Percentiles rank a stretch among this genome's conserved stretches.
phyloP scores from a whole-genome alignment of 352 stramenopile species.

The Peronospora belbahrii region DNA sequence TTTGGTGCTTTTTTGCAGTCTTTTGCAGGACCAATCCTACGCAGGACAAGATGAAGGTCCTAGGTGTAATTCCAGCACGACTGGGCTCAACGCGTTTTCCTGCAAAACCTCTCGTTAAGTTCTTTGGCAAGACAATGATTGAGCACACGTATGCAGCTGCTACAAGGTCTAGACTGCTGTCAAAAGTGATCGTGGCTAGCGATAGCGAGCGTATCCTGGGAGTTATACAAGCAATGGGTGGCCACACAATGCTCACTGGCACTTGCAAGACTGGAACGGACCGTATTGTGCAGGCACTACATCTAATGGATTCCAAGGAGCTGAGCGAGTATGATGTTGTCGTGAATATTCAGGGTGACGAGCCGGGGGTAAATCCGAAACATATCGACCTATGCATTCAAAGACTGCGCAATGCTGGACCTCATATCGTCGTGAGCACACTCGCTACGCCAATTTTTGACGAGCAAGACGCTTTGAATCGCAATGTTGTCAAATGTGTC shows the following conservation, averaged over 20 bases:
- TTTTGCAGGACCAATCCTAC: background rate
- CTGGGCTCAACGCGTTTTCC: slow-evolving; percentile 71
- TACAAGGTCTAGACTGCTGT: slow-evolving; percentile 34
- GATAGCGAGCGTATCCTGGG: slow-evolving; percentile 52
- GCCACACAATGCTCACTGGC: slow-evolving; percentile 51
- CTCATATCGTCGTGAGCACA: slow-evolving; percentile 66
- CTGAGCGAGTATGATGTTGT: slow-evolving; percentile 61
- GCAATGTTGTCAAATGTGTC: slow-evolving; percentile 78
- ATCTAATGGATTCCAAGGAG: slow-evolving; percentile 29
- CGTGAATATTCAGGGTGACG: slow-evolving; percentile 82
- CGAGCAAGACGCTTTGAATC: slow-evolving; percentile 44
- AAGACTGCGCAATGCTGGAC: slow-evolving; percentile 37
- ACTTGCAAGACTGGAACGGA: slow-evolving; percentile 68
- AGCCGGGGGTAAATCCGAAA: slow-evolving; percentile 66
- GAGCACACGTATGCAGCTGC: slow-evolving; percentile 74
- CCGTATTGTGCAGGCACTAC: slow-evolving; percentile 60
- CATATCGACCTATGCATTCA: slow-evolving; percentile 70
- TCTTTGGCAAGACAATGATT: slow-evolving; percentile 77
- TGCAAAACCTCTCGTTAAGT: slow-evolving; percentile 68
- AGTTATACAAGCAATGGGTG: slow-evolving; percentile 39
- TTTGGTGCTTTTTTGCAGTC: background rate
- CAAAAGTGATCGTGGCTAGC: slow-evolving; percentile 73
- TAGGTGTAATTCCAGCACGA: slow-evolving; percentile 74
- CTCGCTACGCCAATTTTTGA: slow-evolving; percentile 55
- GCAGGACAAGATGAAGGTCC: slow-evolving; percentile 34